phyloP scores from a whole-genome alignment of 1,284 basidiomycete genomes.

The Ceratobasidium sp. region DNA sequence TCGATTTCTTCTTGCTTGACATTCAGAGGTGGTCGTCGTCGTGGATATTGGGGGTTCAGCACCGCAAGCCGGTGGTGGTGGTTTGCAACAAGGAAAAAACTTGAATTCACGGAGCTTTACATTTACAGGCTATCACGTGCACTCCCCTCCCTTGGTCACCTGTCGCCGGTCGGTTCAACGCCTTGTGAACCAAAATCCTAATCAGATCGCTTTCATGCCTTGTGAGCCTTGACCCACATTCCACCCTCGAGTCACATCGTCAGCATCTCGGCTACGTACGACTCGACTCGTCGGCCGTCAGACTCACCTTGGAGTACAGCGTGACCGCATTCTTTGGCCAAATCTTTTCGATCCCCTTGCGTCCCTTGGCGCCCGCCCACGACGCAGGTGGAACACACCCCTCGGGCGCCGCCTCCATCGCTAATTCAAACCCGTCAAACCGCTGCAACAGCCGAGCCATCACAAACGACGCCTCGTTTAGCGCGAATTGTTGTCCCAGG shows the following conservation, averaged over 20 bases:
- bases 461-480: slow-evolving; percentile 46
- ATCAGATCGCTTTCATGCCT: neutral
- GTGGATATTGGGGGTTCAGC: neutral
- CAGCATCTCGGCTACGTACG: neutral
- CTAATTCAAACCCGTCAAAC: slow-evolving; percentile 43
- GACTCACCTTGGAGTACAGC: slow-evolving; percentile 45
- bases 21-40: slow-evolving; percentile 2
- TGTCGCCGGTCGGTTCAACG: neutral
- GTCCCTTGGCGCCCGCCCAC: slow-evolving; percentile 43
- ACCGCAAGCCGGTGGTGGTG: slow-evolving; percentile 30
- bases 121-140: slow-evolving; percentile 2
- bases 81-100: slow-evolving; percentile 19
- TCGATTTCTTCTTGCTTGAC: slow-evolving; percentile 44
- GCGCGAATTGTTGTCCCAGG: slow-evolving; percentile 44
- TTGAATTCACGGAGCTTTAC: slow-evolving; percentile 4
- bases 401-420: slow-evolving; percentile 47
- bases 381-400: slow-evolving; percentile 36
- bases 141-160: neutral
- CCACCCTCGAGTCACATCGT: slow-evolving; percentile 21
- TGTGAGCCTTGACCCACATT: slow-evolving; percentile 22
- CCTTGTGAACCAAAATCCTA: too few species aligned
- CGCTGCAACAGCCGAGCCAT: slow-evolving; percentile 34
- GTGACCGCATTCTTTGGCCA: slow-evolving; percentile 46
- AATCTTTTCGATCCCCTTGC: slow-evolving; percentile 41
- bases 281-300: neutral